Percentiles rank a stretch among this genome's conserved stretches.
Conservation (phyloP, 1,139 yeast genomes). For the Saccharomyces pastorianus region DNA sequence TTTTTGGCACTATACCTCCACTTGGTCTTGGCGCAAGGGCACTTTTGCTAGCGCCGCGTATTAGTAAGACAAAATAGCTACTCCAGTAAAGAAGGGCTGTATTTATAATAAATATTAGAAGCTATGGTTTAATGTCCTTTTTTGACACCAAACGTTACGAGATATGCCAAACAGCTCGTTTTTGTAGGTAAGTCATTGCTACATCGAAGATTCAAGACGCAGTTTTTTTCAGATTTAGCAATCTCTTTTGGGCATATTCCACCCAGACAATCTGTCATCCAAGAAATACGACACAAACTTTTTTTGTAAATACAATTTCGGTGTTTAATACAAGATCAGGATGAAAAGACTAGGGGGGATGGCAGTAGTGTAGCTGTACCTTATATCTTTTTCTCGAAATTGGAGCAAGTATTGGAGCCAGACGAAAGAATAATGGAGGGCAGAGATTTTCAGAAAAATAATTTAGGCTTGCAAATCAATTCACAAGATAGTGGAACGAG, state of each 20-base stretch:
- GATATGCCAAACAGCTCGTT: too few species aligned
- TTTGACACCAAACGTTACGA: background rate
- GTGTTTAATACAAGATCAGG: background rate
- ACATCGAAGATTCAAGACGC: too few species aligned
- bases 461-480: background rate
- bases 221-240: background rate
- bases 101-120: too few species aligned
- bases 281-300: background rate
- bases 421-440: background rate
- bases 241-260: background rate
- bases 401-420: background rate
- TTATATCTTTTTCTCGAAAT: constrained; percentile 10
- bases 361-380: background rate
- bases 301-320: background rate
- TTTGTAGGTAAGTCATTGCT: too few species aligned
- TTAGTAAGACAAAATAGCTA: background rate
- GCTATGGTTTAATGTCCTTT: too few species aligned
- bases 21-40: constrained; percentile 15
- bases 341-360: background rate
- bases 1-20: background rate
- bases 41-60: background rate
- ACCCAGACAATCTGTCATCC: background rate
- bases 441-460: background rate
- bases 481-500: background rate
- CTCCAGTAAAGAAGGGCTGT: background rate